Conservation (phyloP, 805 yeast genomes). For the Lachancea lanzarotensis region DNA sequence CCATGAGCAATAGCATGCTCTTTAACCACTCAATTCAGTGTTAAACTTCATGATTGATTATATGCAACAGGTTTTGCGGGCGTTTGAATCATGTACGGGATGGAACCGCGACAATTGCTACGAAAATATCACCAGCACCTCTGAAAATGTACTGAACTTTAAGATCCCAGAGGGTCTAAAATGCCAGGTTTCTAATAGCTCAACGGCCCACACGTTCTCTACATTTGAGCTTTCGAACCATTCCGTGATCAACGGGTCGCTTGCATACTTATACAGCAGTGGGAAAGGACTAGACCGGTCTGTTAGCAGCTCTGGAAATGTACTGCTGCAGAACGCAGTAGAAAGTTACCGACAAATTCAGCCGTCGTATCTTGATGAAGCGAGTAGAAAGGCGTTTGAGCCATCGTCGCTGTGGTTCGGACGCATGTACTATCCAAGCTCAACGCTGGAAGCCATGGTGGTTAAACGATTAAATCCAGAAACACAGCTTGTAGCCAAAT, state of each 20-base stretch:
- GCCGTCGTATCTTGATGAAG: slow-evolving; percentile 32
- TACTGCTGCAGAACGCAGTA: slow-evolving; percentile 60
- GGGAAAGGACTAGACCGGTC: slow-evolving; percentile 50
- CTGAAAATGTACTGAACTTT: slow-evolving; percentile 64
- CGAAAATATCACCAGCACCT: slow-evolving; percentile 66
- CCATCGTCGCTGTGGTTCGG: slow-evolving; percentile 60
- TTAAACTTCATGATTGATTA: slow-evolving; percentile 54
- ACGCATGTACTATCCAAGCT: slow-evolving; percentile 79
- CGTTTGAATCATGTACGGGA: slow-evolving; percentile 60
- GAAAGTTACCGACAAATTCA: slow-evolving; percentile 60
- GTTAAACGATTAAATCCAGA: slow-evolving; percentile 53
- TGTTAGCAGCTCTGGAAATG: slow-evolving; percentile 39
- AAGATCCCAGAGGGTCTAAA: slow-evolving; percentile 59
- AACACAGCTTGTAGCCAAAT: slow-evolving; percentile 64
- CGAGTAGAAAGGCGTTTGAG: neutral
- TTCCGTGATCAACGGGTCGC: slow-evolving; percentile 66
- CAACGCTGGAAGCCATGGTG: slow-evolving; percentile 80
- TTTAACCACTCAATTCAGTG: neutral
- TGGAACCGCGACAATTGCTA: slow-evolving; percentile 81
- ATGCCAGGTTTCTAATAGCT: slow-evolving; percentile 60
- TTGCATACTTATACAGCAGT: slow-evolving; percentile 68
- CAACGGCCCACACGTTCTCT: slow-evolving; percentile 64
- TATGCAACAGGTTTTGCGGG: slow-evolving; percentile 78
- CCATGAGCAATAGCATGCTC: neutral
- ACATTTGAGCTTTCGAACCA: slow-evolving; percentile 62